These are phyloP conservation scores for Aureobasidium leucospermi DNA, from an alignment of 2,329 filamentous ascomycete genomes.

Conservation along the genomic window DNA sequence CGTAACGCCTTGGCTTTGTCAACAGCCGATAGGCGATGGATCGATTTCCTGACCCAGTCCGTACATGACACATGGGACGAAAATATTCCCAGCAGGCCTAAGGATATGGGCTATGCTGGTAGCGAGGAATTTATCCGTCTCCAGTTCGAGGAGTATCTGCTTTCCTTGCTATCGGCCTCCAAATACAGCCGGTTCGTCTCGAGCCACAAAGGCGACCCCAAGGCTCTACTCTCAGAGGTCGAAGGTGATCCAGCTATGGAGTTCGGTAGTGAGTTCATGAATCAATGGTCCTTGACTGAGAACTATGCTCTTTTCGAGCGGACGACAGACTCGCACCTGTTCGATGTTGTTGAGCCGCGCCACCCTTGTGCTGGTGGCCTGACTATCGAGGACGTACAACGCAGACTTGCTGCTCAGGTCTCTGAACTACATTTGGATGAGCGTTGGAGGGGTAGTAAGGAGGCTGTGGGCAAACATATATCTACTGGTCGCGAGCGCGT, in stretches of 20 bases:
- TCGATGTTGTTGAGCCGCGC: slow-evolving; percentile 86
- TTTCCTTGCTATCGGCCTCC: slow-evolving; percentile 77
- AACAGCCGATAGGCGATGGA: slow-evolving; percentile 85
- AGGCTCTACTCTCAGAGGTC: slow-evolving; percentile 51
- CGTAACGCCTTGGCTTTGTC: slow-evolving; percentile 70
- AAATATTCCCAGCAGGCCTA: slow-evolving; percentile 78
- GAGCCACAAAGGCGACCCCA: slow-evolving; percentile 45
- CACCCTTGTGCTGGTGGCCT: slow-evolving; percentile 91
- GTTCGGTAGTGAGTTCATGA: slow-evolving; percentile 76
- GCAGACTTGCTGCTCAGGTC: slow-evolving; percentile 82
- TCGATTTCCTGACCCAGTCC: slow-evolving; percentile 87
- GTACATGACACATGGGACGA: slow-evolving; percentile 98
- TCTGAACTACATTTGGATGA: slow-evolving; percentile 92
- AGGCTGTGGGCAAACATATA: slow-evolving; percentile 82
- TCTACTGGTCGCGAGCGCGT: slow-evolving; percentile 83
- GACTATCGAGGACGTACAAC: slow-evolving; percentile 88
- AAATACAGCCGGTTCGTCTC: slow-evolving; percentile 65
- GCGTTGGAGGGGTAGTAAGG: slow-evolving; percentile 71
- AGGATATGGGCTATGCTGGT: slow-evolving; percentile 87
- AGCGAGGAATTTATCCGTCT: slow-evolving; percentile 96
- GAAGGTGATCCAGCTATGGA: slow-evolving; percentile 81
- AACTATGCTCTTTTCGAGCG: slow-evolving; percentile 86
- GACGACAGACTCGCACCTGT: slow-evolving; percentile 69
- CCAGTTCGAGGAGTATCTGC: slow-evolving; percentile 93
- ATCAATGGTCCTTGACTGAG: slow-evolving; percentile 80